Conservation (phyloP, 2,329 filamentous ascomycete genomes). For the Tetracladium maxilliforme region DNA sequence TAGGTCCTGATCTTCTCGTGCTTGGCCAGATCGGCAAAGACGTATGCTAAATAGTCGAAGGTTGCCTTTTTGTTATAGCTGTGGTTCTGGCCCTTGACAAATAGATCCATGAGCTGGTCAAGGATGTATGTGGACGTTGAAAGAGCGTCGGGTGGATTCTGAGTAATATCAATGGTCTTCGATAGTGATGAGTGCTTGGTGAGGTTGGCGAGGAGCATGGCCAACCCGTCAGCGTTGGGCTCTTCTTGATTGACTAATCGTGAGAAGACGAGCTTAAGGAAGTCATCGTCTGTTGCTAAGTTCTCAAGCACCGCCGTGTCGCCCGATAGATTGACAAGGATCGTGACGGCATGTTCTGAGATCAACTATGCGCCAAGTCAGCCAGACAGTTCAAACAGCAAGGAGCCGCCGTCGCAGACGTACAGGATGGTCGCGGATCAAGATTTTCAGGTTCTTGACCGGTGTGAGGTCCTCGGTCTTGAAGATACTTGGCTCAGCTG, state of each 20-base stretch:
- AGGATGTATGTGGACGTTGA: slow-evolving; percentile 60
- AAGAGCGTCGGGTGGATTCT: slow-evolving; percentile 53
- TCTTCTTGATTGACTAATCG: slow-evolving; percentile 41
- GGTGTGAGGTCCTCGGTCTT: slow-evolving; percentile 67
- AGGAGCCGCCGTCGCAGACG: slow-evolving; percentile 13
- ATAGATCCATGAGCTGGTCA: slow-evolving; percentile 88
- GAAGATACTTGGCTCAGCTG: slow-evolving; percentile 63
- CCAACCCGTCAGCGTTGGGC: slow-evolving; percentile 66
- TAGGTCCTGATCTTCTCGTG: slow-evolving; percentile 61
- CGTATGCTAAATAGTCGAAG: slow-evolving; percentile 86
- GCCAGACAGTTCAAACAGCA: slow-evolving; percentile 3
- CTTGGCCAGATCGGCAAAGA: slow-evolving; percentile 87
- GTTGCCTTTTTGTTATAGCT: slow-evolving; percentile 72
- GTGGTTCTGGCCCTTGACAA: slow-evolving; percentile 79
- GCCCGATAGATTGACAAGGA: slow-evolving; percentile 73
- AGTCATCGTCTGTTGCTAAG: slow-evolving; percentile 65
- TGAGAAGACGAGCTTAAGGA: slow-evolving; percentile 50
- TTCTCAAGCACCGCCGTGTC: slow-evolving; percentile 62
- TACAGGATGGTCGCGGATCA: slow-evolving; percentile 73
- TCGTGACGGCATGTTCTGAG: slow-evolving; percentile 81
- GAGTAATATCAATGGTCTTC: slow-evolving; percentile 51
- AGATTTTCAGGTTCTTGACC: slow-evolving; percentile 72
- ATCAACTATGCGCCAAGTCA: slow-evolving; percentile 45
- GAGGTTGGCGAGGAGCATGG: slow-evolving; percentile 89
- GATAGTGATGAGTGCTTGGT: slow-evolving; percentile 66